phyloP scores from a whole-genome alignment of 139 green algal genomes.

The Chlamydomonas schloesseri region DNA sequence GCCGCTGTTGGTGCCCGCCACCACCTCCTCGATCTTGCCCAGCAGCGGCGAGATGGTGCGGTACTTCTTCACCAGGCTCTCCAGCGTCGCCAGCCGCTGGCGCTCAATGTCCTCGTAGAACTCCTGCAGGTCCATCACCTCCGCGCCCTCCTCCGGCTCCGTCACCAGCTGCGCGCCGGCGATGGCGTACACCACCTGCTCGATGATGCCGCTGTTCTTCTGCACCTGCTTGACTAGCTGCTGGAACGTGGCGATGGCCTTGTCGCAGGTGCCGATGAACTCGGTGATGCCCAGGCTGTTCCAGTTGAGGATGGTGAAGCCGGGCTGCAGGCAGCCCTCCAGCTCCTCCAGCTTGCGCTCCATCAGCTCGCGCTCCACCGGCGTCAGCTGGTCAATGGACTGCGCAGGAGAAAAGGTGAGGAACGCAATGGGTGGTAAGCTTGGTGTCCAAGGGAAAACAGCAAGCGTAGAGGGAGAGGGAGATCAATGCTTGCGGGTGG shows the following conservation, averaged over 20 bases:
- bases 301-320: slow-evolving; percentile 91
- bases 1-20: slow-evolving; percentile 89
- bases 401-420: background rate
- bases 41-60: slow-evolving; percentile 83
- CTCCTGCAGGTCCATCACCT: slow-evolving; percentile 80
- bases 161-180: slow-evolving; percentile 55
- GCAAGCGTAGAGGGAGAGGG: too few species aligned
- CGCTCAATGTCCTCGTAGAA: slow-evolving; percentile 86
- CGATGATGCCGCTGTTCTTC: slow-evolving; percentile 87
- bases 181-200: slow-evolving; percentile 82
- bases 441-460: background rate
- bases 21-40: slow-evolving; percentile 81
- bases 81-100: slow-evolving; percentile 72
- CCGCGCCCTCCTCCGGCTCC: slow-evolving; percentile 47
- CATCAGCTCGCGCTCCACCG: slow-evolving; percentile 82
- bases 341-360: slow-evolving; percentile 74
- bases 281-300: slow-evolving; percentile 90
- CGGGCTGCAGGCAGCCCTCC: slow-evolving; percentile 77
- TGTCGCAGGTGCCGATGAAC: slow-evolving; percentile 83
- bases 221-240: slow-evolving; percentile 81
- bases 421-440: background rate
- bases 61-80: slow-evolving; percentile 87
- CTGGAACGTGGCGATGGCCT: slow-evolving; percentile 84
- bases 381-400: slow-evolving; percentile 67
- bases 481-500: too few species aligned